Conservation (phyloP, 2,329 filamentous ascomycete species). For the Ophidiomyces ophidiicola region DNA sequence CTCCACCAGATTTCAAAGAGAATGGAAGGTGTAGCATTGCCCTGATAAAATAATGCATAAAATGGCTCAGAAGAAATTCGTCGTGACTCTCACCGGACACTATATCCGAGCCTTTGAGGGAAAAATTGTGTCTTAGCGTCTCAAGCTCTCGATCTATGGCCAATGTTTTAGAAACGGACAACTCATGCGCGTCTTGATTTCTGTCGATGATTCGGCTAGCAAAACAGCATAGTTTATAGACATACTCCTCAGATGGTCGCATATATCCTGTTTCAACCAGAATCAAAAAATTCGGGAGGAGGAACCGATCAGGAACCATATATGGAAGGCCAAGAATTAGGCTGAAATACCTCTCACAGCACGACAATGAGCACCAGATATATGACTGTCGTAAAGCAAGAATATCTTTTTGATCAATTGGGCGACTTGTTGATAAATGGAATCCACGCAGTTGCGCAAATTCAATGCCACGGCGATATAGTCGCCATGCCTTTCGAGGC, state of each 20-base stretch:
- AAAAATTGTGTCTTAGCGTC: constrained; percentile 20
- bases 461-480: constrained; percentile 40
- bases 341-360: constrained; percentile 40
- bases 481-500: constrained; percentile 44
- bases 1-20: constrained; percentile 30
- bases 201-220: constrained; percentile 32
- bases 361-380: constrained; percentile 33
- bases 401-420: constrained; percentile 18
- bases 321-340: constrained; percentile 44
- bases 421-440: constrained; percentile 27
- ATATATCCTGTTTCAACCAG: constrained; percentile 15
- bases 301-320: constrained; percentile 25
- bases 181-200: constrained; percentile 28
- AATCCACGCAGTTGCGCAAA: constrained; percentile 42
- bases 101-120: background rate
- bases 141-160: constrained; percentile 33
- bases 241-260: constrained; percentile 21
- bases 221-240: constrained; percentile 25
- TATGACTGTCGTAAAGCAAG: constrained; percentile 24
- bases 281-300: constrained; percentile 22
- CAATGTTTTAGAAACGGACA: constrained; percentile 30
- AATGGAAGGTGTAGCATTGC: constrained; percentile 38
- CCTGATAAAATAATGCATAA: constrained; percentile 30
- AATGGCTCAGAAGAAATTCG: constrained; percentile 27
- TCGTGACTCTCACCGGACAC: constrained; percentile 13